Evolutionary conservation across 371 early-diverging fungal species (phyloP).

Genomic region (Haplosporangium sp.): DNA sequence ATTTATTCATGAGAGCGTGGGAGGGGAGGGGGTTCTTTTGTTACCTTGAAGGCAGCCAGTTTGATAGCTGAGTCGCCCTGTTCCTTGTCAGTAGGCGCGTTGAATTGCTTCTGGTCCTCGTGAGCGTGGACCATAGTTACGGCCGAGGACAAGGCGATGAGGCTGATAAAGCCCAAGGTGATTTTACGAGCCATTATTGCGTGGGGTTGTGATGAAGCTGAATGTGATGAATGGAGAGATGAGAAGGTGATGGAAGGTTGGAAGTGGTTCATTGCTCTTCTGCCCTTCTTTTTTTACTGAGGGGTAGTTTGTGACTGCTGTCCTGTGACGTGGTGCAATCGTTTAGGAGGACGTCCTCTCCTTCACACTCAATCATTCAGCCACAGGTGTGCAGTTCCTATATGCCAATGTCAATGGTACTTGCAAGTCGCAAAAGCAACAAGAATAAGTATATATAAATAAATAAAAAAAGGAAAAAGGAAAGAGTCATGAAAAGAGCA

Average conservation of each 20-base stretch:
- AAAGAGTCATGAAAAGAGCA: not conserved
- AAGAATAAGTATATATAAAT: too few species aligned
- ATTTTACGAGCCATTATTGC: conserved; percentile 21
- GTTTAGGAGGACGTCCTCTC: too few species aligned
- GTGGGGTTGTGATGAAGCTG: not conserved
- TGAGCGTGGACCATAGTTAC: conserved; percentile 23
- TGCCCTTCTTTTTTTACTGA: too few species aligned
- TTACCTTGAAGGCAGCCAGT: conserved; percentile 37
- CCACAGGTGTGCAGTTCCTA: too few species aligned
- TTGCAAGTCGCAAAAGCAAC: too few species aligned
- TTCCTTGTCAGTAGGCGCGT: not conserved
- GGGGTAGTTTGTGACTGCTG: not conserved
- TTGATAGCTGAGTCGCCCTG: not conserved
- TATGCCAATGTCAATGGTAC: too few species aligned
- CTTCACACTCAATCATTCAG: too few species aligned
- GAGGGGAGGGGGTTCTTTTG: too few species aligned
- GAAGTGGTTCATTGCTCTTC: too few species aligned
- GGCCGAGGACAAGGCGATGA: conserved; percentile 40
- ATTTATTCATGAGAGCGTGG: too few species aligned
- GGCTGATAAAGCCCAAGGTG: conserved; percentile 22
- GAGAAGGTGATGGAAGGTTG: not conserved
- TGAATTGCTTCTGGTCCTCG: conserved; percentile 11
- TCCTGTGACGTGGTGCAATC: not conserved
- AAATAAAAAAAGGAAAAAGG: not conserved
- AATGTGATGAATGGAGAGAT: not conserved